phyloP scores from a whole-genome alignment of 257 asterid species.

The Ocimum tenuiflorum region DNA sequence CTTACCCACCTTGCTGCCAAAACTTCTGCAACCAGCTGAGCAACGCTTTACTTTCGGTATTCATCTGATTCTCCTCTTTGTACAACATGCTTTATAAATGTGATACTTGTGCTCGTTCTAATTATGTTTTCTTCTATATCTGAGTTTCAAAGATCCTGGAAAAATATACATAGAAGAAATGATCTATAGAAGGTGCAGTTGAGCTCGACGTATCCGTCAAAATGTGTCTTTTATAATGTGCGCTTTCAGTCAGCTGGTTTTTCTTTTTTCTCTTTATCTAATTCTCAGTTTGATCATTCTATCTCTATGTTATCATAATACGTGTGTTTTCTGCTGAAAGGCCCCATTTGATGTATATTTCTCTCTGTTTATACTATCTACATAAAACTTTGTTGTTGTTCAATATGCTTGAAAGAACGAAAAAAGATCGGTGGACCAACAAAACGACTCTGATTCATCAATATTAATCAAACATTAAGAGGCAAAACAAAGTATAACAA shows the following conservation, averaged over 20 bases:
- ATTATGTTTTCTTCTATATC: not conserved
- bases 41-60: slow-evolving; percentile 15
- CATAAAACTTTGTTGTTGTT: too few relatives aligned
- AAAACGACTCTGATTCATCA: too few relatives aligned
- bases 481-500: too few relatives aligned
- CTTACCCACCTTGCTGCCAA: slow-evolving; percentile 85
- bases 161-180: not conserved
- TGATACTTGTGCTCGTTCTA: not conserved
- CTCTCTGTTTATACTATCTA: too few relatives aligned
- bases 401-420: too few relatives aligned
- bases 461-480: too few relatives aligned
- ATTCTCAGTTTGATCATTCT: not conserved
- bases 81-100: slow-evolving; percentile 3
- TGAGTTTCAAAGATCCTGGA: not conserved
- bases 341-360: too few relatives aligned
- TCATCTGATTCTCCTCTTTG: slow-evolving; percentile 1
- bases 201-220: not conserved
- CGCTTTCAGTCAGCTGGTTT: too few relatives aligned
- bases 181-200: not conserved
- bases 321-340: too few relatives aligned
- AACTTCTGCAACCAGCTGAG: slow-evolving; percentile 49
- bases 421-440: too few relatives aligned
- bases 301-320: not conserved
- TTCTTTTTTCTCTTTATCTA: not conserved
- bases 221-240: not conserved